Base-by-base conservation (phyloP, 2,329 filamentous ascomycete species). In the Chlorencoelia australis region DNA sequence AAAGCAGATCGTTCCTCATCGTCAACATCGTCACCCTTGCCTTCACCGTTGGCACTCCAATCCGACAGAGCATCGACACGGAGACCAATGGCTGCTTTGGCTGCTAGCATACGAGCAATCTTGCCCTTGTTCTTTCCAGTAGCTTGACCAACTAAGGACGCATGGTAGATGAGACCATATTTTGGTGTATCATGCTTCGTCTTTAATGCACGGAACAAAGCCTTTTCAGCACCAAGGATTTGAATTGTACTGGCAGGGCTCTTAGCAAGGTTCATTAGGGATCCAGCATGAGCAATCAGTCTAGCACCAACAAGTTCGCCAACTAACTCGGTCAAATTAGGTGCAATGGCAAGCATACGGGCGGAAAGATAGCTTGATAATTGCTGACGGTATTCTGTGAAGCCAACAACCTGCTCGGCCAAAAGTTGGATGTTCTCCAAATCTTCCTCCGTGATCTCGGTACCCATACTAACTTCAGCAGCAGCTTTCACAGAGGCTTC, bases 81-180 rank as follows among this genome's bases (percentile, higher is more conserved):
- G 32, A 95, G 71, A 69, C 88, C 88, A 33, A 98, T 75, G 17
- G 91, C 86, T 30, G 89, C 79, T 71, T 96, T 96, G 50, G 89
- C 82, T 32, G 91, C 83, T 43, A 98, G 74, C 70, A 94, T 87
- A 73, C 91, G 85, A 27, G 91, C 91, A 57, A 98, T 94, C 72
- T 98, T 98, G 54, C 91, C 91, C 79, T 98, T 98, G 71, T 96
- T 96, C 69, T 86, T 89, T 55, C 91, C 91, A 14, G 85, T 94
- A 19, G 91, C 91, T 67, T 98, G 91, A 29, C 91, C 93, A 48
- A 98, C 93, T 30, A 98, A 75, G 18, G 85, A 91, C 32, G 84
- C 82, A 63, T 94, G 83, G 66, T 91, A 93, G 59, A 93, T 85
- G 47, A 94, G 73, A 73, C 91, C 91, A 56, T 96, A 98, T 66